These are phyloP conservation scores for Hypoxylon sp. DNA, from an alignment of 2,329 filamentous ascomycete genomes.

Conservation along the genomic window DNA sequence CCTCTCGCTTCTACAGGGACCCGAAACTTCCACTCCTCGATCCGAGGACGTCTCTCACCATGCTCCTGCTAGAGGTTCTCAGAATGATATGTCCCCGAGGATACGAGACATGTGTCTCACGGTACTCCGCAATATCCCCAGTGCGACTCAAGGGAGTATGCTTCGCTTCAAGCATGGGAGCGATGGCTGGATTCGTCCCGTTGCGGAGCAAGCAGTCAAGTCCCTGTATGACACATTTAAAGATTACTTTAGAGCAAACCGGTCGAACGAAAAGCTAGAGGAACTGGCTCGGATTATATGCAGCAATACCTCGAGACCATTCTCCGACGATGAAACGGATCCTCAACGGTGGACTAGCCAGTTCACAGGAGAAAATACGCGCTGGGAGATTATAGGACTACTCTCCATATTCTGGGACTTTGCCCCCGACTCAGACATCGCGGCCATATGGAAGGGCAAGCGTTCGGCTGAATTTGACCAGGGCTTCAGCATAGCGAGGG, in stretches of 20 bases:
- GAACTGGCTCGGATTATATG: conserved; percentile 55
- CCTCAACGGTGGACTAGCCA: conserved; percentile 56
- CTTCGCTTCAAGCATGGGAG: conserved; percentile 9
- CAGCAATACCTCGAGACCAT: conserved; percentile 55
- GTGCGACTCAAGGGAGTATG: conserved; percentile 33
- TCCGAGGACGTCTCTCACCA: conserved; percentile 13
- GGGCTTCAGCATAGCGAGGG: conserved; percentile 35
- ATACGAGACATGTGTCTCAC: conserved; percentile 56
- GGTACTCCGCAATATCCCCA: conserved; percentile 56
- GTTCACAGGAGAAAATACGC: conserved; percentile 55
- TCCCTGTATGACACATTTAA: conserved; percentile 54
- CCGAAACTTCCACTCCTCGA: conserved; percentile 20
- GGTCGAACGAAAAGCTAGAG: conserved; percentile 51
- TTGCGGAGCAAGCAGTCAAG: conserved; percentile 49
- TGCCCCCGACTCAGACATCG: background rate
- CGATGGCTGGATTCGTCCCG: conserved; percentile 51
- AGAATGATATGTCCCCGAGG: conserved; percentile 39
- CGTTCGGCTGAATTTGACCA: conserved; percentile 25
- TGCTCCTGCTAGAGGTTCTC: conserved; percentile 1
- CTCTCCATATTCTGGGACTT: conserved; percentile 53
- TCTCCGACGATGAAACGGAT: conserved; percentile 54
- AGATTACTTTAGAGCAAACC: conserved; percentile 46
- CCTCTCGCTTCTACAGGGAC: conserved; percentile 53
- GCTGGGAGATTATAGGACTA: conserved; percentile 61
- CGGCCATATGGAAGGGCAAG: conserved; percentile 15